These are phyloP conservation scores for Serendipita sp. DNA, from an alignment of 1,284 basidiomycete species.

Conservation along the genomic window DNA sequence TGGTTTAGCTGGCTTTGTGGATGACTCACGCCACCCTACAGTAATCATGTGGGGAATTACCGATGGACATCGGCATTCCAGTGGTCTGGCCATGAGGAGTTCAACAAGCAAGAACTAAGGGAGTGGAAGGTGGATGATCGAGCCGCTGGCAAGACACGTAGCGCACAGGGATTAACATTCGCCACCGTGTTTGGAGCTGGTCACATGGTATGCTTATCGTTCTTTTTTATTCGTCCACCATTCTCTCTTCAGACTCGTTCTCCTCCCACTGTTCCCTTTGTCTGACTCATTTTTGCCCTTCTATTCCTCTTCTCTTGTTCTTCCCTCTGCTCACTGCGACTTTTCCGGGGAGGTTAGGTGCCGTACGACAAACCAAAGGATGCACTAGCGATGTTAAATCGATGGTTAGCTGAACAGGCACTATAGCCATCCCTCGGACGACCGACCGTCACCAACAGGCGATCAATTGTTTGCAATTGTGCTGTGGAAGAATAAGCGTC, in stretches of 20 bases:
- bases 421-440: neutral
- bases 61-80: constrained; percentile 45
- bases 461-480: too few relatives aligned
- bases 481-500: too few relatives aligned
- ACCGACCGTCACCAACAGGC: too few relatives aligned
- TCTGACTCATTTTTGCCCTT: too few relatives aligned
- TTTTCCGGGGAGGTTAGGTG: constrained; percentile 27
- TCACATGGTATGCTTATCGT: constrained; percentile 36
- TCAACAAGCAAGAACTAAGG: constrained; percentile 40
- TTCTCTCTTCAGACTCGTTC: too few relatives aligned
- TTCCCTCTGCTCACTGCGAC: constrained; percentile 9
- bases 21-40: neutral
- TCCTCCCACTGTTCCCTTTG: too few relatives aligned
- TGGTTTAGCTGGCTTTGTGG: constrained; percentile 35
- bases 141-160: constrained; percentile 39
- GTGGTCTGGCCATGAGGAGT: constrained; percentile 46
- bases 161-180: constrained; percentile 45
- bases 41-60: constrained; percentile 39
- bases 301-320: too few relatives aligned
- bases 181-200: constrained; percentile 45
- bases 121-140: constrained; percentile 31
- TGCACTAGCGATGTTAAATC: constrained; percentile 35
- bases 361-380: constrained; percentile 49
- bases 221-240: too few relatives aligned
- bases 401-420: constrained; percentile 31